Base-by-base conservation (phyloP, 2,329 filamentous ascomycete genomes). In the Exserohilum rostratum region DNA sequence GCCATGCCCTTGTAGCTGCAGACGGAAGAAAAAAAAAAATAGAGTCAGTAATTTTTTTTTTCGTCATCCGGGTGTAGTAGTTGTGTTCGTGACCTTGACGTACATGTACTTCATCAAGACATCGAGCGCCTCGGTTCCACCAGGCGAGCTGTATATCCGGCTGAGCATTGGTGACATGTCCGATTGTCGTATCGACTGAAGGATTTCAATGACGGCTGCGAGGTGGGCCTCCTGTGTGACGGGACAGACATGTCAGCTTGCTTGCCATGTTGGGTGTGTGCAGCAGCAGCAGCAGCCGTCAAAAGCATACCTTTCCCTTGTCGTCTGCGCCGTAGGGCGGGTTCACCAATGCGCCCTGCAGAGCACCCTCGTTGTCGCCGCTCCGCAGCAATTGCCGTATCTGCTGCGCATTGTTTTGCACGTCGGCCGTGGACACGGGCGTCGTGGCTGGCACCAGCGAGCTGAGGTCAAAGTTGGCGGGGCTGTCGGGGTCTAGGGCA, bases 101-200 rank as follows among this genome's bases (percentile, higher is more conserved):
- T 85, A 97, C 87, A 97, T 82, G 79, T 97, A 99, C 81, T 99
- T 99, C 90, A 96, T 96, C 75, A 99, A 80, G 46, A 93, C 91
- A 76, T 99, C 95, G 64, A 96, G 80, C 57, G 90, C 84, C 78
- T 98, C 95, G 58, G 86, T 86, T 25, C 95, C 95, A 58, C 90
- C 90, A 46, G 90, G 86, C 10, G 88, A 87, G 55, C 80, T 81
- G 78, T 95, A 92, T 70, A 98, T 89, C 53, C 87, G 85, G 77
- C 88, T 87, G 64, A 99, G 81, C 69, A 98, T 87, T 12, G 91
- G 90, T 61, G 88, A 91, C 90, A 98, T 98, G 67, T 99, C 95
- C 67, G 90, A 90, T 71, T 95, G 92, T 75, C 96, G 93, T 79
- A 98, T 98, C 17, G 91, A 95, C 77, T 96, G 93, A 62, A 99